These are phyloP conservation scores for Spencermartinsiella ligniputridi DNA, from an alignment of 1,139 yeast genomes.

Conservation along the genomic window DNA sequence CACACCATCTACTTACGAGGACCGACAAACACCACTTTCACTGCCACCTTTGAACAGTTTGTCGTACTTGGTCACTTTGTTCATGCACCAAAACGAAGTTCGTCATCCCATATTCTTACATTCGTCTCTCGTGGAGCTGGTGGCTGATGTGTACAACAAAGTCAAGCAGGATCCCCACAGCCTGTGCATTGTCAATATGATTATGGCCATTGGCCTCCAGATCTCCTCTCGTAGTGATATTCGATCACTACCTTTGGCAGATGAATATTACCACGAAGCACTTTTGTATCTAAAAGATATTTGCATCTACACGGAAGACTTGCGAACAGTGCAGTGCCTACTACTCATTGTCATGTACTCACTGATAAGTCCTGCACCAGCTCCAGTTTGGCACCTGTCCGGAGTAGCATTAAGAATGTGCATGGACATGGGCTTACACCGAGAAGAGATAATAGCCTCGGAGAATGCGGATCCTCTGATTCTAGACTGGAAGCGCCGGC, in stretches of 20 bases:
- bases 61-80: slow-evolving; percentile 9
- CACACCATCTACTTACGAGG: background rate
- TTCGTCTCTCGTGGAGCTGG: slow-evolving; percentile 8
- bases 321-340: slow-evolving; percentile 11
- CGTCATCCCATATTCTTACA: slow-evolving; percentile 10
- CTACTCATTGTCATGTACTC: slow-evolving; percentile 10
- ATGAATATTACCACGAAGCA: slow-evolving; percentile 11
- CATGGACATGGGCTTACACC: slow-evolving; percentile 12
- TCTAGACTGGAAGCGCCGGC: slow-evolving; percentile 9
- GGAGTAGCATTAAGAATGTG: slow-evolving; percentile 13
- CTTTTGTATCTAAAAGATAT: slow-evolving; percentile 9
- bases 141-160: slow-evolving; percentile 11
- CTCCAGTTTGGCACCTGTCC: slow-evolving; percentile 14
- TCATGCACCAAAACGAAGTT: slow-evolving; percentile 12
- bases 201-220: slow-evolving; percentile 12
- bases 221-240: slow-evolving; percentile 10
- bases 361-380: slow-evolving; percentile 9
- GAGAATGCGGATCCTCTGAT: slow-evolving; percentile 5
- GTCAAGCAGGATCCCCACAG: slow-evolving; percentile 10
- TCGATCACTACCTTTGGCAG: slow-evolving; percentile 10
- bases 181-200: slow-evolving; percentile 8
- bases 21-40: slow-evolving; percentile 3
- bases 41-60: slow-evolving; percentile 10
- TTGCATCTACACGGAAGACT: slow-evolving; percentile 7
- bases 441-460: slow-evolving; percentile 6